Evolutionary conservation across 208 protist species (phyloP).

Genomic region (Herpetomonas samuelpessoai): DNA sequence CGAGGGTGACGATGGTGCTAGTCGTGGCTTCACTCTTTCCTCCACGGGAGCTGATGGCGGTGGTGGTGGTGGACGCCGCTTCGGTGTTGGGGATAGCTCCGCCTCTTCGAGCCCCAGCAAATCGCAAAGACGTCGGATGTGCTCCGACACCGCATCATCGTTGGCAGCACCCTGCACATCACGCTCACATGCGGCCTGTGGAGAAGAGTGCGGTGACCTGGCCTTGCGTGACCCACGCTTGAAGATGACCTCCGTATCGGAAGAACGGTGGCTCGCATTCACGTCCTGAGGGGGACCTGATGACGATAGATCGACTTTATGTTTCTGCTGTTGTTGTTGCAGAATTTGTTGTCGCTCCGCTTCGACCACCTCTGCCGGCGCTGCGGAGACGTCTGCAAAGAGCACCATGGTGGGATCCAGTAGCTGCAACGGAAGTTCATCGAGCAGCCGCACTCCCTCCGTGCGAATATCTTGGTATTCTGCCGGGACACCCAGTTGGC

Average conservation of each 20-base stretch:
- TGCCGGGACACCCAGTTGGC: conserved; percentile 26
- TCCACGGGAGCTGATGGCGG: background rate
- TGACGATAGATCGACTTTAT: no score
- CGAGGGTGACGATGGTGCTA: background rate
- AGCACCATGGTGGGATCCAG: conserved; percentile 7
- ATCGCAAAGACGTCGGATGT: conserved; percentile 15
- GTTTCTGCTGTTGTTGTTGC: no score
- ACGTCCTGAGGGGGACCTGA: no score
- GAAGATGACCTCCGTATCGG: no score
- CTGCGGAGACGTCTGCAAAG: background rate
- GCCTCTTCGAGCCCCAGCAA: background rate
- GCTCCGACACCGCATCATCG: conserved; percentile 7
- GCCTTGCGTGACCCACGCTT: no score
- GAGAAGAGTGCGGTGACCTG: no score
- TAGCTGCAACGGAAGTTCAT: conserved; percentile 44
- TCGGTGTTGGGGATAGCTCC: background rate
- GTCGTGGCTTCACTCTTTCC: no score
- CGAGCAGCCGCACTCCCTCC: conserved; percentile 32
- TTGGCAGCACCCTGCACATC: background rate
- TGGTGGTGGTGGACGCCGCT: background rate
- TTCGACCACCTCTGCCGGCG: background rate
- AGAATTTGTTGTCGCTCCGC: background rate
- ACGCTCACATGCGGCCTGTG: background rate
- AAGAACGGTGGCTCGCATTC: no score
- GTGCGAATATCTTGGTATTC: conserved; percentile 22